A percentile compares a stretch with the other conserved stretches of the same genome.
These are phyloP conservation scores for Crepidotus variabilis DNA, from an alignment of 768 basidiomycete genomes.

Conservation along the genomic window DNA sequence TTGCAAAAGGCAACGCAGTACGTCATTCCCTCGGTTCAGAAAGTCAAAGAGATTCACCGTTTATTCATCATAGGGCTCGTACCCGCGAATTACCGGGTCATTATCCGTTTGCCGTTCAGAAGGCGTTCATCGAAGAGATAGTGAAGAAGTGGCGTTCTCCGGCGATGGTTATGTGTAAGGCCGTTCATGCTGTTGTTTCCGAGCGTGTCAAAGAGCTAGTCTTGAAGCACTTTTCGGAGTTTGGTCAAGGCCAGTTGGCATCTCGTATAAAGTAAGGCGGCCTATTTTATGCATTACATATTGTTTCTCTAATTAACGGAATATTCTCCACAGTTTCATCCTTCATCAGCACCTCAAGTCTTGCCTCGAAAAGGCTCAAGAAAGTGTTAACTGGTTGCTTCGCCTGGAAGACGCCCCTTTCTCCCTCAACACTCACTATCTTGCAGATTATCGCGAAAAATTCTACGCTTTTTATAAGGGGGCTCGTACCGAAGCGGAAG, in stretches of 20 bases:
- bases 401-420: constrained; percentile 45
- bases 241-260: constrained; percentile 50
- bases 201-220: constrained; percentile 41
- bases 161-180: constrained; percentile 38
- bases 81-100: constrained; percentile 69
- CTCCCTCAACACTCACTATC: constrained; percentile 51
- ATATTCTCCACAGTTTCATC: constrained; percentile 33
- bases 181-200: constrained; percentile 31
- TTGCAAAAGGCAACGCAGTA: constrained; percentile 42
- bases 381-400: constrained; percentile 45
- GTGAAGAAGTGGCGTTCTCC: constrained; percentile 48
- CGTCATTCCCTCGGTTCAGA: constrained; percentile 11
- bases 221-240: constrained; percentile 42
- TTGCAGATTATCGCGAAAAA: constrained; percentile 36
- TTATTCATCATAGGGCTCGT: constrained; percentile 43
- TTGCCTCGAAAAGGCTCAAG: constrained; percentile 31
- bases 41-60: background rate
- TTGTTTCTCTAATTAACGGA: background rate
- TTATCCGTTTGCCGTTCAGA: constrained; percentile 61
- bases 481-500: constrained; percentile 29
- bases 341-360: constrained; percentile 44
- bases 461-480: constrained; percentile 47
- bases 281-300: background rate
- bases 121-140: constrained; percentile 41
- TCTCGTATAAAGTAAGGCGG: constrained; percentile 38